Evolutionary conservation across 2,329 filamentous ascomycete genomes (phyloP), one percentile per base, ranked within the genome.

Genomic region (Cladophialophora psammophila): DNA sequence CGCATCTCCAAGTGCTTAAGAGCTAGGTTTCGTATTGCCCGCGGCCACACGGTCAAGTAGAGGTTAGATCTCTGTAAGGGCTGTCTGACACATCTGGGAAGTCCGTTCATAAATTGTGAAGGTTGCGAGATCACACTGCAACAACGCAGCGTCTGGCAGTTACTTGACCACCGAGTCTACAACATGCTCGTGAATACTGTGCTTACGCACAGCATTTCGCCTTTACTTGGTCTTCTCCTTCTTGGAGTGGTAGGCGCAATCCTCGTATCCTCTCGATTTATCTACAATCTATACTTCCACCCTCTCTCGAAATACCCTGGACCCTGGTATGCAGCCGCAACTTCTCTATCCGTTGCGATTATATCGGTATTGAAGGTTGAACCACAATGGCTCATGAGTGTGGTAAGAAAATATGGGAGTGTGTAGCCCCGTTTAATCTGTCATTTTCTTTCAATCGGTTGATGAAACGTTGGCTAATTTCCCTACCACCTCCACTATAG

Each of bases 351-450:
- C 4, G 15, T 58, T 5, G 55, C 55, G 6, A n/a, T 45, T 13
- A 42, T 58, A 31, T 58, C 55, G n/a, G 34, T 38, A n/a, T n/a
- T 31, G 36, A 58, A 42, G 35, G 38, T n/a, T n/a, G 55, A 58
- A 35, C 55, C 55, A 32, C 55, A 58, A 58, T 58, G 55, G 55
- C 36, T 58, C 8, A 35, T 36, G 36, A 31, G 20, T 8, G 38
- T 58, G 35, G 55, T 58, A 26, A 42, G n/a, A 15, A 58, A 31
- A 42, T 58, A 58, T 31, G 55, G 55, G 13, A 58, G 55, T 58
- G n/a, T 8, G 55, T 58, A 38, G 10, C 12, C 50, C 32, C 18
- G 13, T 12, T 32, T 31, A 26, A n/a, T 10, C 48, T 45, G 9
- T 20, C 26, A 32, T 6, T 18, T 13, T 13, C n/a, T 9, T 54